Evolutionary conservation across 352 stramenopile genomes (phyloP).

Genomic region (Peronospora belbahrii): DNA sequence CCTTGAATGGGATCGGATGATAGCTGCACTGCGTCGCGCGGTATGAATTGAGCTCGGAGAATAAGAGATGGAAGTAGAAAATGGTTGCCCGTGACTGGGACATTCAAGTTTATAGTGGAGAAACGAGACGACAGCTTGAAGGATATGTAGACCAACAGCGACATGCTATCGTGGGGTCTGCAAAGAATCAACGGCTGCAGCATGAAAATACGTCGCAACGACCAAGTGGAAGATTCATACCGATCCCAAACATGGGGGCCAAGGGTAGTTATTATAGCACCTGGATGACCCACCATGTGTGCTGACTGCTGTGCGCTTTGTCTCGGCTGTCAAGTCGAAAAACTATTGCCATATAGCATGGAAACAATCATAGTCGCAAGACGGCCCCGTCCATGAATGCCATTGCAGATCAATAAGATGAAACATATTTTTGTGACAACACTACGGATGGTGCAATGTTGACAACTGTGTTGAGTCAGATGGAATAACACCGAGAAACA

Average conservation of each 20-base stretch:
- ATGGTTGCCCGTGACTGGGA: constrained; percentile 7
- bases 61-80: constrained; percentile 19
- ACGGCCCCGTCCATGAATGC: neutral
- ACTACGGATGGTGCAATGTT: too few relatives aligned
- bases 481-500: constrained; percentile 4
- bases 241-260: neutral
- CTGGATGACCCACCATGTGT: constrained; percentile 2
- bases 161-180: too few relatives aligned
- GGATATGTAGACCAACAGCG: constrained; percentile 5
- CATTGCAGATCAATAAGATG: neutral
- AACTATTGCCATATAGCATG: neutral
- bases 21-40: constrained; percentile 5
- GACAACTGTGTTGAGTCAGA: constrained; percentile 2
- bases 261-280: neutral
- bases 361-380: neutral
- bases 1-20: too few relatives aligned
- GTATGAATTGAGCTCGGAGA: too few relatives aligned
- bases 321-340: neutral
- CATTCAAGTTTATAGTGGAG: too few relatives aligned
- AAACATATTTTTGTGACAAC: neutral
- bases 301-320: constrained; percentile 1
- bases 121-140: constrained; percentile 8
- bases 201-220: constrained; percentile 7
- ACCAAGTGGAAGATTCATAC: constrained; percentile 16
- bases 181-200: neutral